A percentile compares a stretch with the other conserved stretches of the same genome.
phyloP scores from a whole-genome alignment of 164 flowering plant genomes.

The Stephania japonica region DNA sequence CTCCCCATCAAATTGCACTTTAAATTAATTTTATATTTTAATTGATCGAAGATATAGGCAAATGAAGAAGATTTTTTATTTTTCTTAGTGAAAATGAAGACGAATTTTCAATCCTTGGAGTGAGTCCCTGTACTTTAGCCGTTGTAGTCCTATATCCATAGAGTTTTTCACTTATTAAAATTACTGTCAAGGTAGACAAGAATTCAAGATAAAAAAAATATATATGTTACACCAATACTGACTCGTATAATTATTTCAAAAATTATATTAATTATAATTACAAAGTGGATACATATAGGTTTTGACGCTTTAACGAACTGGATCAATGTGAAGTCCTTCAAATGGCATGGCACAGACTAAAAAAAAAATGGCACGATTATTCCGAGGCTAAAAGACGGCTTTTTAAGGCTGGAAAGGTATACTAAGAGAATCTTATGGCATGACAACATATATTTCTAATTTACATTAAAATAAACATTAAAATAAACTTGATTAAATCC shows the following conservation, averaged over 20 bases:
- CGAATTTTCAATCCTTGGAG: no score
- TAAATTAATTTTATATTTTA: no score
- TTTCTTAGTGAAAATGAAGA: no score
- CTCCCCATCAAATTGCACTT: no score
- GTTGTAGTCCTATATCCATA: no score
- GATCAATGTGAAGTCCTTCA: background rate
- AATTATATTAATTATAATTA: no score
- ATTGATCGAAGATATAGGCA: no score
- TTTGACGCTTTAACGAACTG: background rate
- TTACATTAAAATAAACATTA: background rate
- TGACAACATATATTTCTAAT: background rate
- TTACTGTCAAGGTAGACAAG: background rate
- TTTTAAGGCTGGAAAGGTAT: background rate
- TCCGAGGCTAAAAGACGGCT: background rate
- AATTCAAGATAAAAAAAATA: no score
- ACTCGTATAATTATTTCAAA: background rate
- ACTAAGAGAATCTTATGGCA: background rate
- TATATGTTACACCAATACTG: background rate
- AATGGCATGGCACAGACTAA: no score
- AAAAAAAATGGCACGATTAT: background rate
- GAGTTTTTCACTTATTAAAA: no score
- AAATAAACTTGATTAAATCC: background rate
- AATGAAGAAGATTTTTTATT: no score
- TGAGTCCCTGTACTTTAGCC: no score
- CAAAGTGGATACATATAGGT: background rate